Evolutionary conservation across 257 asterid species (phyloP).

Genomic region (Ophiorrhiza pumila): DNA sequence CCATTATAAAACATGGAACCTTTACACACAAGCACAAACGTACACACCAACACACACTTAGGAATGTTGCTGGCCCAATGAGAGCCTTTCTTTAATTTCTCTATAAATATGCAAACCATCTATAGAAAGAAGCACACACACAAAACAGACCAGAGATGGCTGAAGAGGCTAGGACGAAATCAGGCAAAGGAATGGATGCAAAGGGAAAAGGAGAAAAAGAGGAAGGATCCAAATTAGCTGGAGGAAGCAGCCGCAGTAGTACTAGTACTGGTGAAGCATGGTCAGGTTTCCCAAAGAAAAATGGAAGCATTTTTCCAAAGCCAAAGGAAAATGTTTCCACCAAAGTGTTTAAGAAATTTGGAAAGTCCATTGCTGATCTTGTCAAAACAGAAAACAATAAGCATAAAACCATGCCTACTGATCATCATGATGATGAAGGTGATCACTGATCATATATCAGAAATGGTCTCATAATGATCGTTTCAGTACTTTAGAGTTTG

Average conservation of each 20-base stretch:
- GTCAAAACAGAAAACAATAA: background rate
- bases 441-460: too few relatives aligned
- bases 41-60: background rate
- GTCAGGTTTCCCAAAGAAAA: background rate
- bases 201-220: conserved; percentile 1
- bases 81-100: too few relatives aligned
- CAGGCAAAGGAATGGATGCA: background rate
- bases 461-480: too few relatives aligned
- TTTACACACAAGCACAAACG: background rate
- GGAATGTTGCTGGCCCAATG: too few relatives aligned
- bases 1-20: background rate
- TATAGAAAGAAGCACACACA: too few relatives aligned
- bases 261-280: background rate
- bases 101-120: too few relatives aligned
- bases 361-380: background rate
- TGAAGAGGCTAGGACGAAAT: background rate
- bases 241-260: too few relatives aligned
- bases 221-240: too few relatives aligned
- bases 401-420: background rate
- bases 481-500: too few relatives aligned
- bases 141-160: conserved; percentile 4
- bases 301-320: conserved; percentile 22
- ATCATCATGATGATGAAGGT: background rate
- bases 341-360: conserved; percentile 20
- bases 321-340: conserved; percentile 22